Evolutionary conservation across 1,284 basidiomycete genomes (phyloP).

Genomic region (Filobasidium uniguttulatum): DNA sequence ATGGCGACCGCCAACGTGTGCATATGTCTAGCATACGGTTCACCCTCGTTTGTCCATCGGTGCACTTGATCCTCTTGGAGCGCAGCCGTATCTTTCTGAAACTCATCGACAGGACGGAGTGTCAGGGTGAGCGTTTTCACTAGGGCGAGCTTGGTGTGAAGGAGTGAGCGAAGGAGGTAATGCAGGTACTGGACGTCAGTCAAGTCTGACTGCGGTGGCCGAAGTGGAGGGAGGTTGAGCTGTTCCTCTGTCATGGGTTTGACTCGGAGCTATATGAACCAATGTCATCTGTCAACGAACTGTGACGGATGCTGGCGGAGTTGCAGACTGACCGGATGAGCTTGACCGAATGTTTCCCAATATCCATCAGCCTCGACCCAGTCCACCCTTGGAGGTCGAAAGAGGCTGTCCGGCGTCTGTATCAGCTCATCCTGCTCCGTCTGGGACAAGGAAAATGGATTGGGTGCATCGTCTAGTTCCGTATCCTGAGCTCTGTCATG

Average conservation of each 20-base stretch:
- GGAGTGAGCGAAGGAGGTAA: constrained; percentile 16
- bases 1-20: constrained; percentile 11
- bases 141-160: constrained; percentile 16
- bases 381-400: constrained; percentile 11
- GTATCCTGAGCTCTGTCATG: not conserved
- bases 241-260: constrained; percentile 4
- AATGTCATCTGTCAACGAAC: not conserved
- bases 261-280: not conserved
- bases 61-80: not conserved
- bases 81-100: constrained; percentile 5
- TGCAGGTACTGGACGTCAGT: constrained; percentile 12
- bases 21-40: constrained; percentile 15
- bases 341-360: constrained; percentile 13
- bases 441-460: not conserved
- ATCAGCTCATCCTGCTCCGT: not conserved
- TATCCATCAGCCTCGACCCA: constrained; percentile 12
- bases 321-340: constrained; percentile 6
- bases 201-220: constrained; percentile 3
- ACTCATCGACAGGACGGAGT: constrained; percentile 8
- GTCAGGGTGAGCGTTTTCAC: constrained; percentile 11
- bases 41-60: constrained; percentile 5
- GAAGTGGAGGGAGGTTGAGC: constrained; percentile 9
- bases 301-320: not conserved
- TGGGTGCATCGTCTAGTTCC: not conserved
- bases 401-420: not conserved